phyloP scores from a whole-genome alignment of 208 protist genomes.

The Tritrichomonas musculus region DNA sequence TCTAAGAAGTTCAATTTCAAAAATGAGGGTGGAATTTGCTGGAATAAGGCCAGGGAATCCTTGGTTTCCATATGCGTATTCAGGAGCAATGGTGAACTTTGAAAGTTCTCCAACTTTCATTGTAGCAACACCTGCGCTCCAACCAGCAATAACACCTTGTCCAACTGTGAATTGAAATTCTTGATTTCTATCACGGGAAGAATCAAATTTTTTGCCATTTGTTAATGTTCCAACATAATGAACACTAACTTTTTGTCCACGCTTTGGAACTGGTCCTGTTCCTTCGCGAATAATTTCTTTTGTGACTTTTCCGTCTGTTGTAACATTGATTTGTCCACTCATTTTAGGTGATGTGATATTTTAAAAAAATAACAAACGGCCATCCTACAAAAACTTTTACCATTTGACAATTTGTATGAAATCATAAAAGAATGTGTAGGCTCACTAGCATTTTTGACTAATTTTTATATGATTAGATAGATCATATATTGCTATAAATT shows the following conservation, averaged over 20 bases:
- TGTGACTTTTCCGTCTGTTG: constrained; percentile 18
- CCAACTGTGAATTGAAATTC: constrained; percentile 47
- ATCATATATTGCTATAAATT: too few species aligned
- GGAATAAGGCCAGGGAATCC: constrained; percentile 44
- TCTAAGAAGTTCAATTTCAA: constrained; percentile 46
- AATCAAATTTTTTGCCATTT: constrained; percentile 40
- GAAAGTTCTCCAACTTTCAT: constrained; percentile 49
- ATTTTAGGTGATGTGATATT: too few species aligned
- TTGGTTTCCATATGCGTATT: constrained; percentile 46
- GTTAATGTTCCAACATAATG: constrained; percentile 38
- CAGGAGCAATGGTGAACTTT: constrained; percentile 43
- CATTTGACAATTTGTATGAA: too few species aligned
- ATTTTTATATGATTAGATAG: too few species aligned
- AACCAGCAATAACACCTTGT: constrained; percentile 53
- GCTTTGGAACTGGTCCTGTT: not conserved
- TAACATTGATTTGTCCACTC: not conserved
- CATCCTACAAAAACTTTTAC: too few species aligned
- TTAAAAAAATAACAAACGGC: too few species aligned
- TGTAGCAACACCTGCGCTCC: constrained; percentile 47
- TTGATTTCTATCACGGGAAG: constrained; percentile 7
- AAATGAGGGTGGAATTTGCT: constrained; percentile 42
- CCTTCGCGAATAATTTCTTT: not conserved
- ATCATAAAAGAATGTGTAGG: too few species aligned
- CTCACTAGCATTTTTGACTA: too few species aligned
- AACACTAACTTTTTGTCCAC: not conserved